Base-by-base conservation (phyloP, 495 filamentous ascomycete genomes). In the Neurospora hispaniola region DNA sequence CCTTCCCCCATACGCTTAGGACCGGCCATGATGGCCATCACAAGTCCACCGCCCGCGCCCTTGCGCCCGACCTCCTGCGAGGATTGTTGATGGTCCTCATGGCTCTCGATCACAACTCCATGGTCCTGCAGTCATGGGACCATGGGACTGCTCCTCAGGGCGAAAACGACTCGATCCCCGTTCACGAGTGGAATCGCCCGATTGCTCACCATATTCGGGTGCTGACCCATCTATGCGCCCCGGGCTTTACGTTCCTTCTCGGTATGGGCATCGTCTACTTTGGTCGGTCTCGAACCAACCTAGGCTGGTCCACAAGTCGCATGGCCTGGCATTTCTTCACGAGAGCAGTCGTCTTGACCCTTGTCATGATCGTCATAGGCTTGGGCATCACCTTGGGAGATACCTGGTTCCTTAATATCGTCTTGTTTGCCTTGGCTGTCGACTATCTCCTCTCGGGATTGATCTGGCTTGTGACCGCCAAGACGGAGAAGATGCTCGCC, bases 181-280 rank as follows among this genome's bases (percentile, higher is more conserved):
- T 80, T 5, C 48, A 71, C 39, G 48, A 74, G 41, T 82, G 80
- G 80, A 81, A 79, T 66, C 69, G 70, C 5, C 76, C 80, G 3
- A 42, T 76, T 3, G 77, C 76, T 18, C 76, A 76, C 70, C 40
- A 71, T 35, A 71, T 79, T n/a, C 78, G 80, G 12, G 78, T 75
- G 12, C 72, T 82, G 10, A 76, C 77, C 0, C 80, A 82, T 69
- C 75, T 81, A 46, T 82, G 79, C 72, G 80, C 78, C 14, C 80
- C 80, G 12, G 80, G 80, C 12, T 81, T 81, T 59, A 80, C 77
- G 7, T 81, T 82, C 44, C 73, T 82, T 11, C 77, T 82, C 7
- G 80, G 80, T n/a, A 80, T 82, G 74, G 80, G 80, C 42, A 72
- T 81, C 9, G 80, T 77, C 2, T 80, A 81, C 70, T 81, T 82